Percentiles rank a stretch among this genome's conserved stretches.
Conservation (phyloP, 2,329 filamentous ascomycete species). For the Chaetomiaceae sp. region DNA sequence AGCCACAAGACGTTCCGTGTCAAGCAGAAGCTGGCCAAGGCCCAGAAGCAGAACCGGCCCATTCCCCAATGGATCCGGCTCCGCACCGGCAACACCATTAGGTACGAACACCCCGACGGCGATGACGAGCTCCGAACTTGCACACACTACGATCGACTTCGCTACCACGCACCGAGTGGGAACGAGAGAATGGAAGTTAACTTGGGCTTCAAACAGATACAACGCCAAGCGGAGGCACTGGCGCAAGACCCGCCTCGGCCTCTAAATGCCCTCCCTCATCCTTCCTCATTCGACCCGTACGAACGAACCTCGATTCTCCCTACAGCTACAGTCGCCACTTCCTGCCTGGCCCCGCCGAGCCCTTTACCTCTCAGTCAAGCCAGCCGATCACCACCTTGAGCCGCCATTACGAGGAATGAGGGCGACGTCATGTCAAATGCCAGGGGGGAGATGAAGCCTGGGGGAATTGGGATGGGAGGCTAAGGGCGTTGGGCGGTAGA, state of each 20-base stretch:
- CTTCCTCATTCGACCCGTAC: constrained; percentile 26
- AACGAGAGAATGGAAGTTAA: not conserved
- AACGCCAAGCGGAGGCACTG: constrained; percentile 99
- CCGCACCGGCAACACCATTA: constrained; percentile 97
- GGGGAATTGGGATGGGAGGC: not conserved
- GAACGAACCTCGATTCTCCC: constrained; percentile 12
- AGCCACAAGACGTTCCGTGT: constrained; percentile 99
- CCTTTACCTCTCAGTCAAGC: not conserved
- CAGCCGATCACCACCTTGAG: not conserved
- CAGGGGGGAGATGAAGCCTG: not conserved
- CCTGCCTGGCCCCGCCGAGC: not conserved
- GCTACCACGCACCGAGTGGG: not conserved
- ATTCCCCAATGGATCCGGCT: constrained; percentile 99
- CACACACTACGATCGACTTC: not conserved
- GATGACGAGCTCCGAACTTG: not conserved
- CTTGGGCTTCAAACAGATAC: constrained; percentile 63
- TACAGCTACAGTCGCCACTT: constrained; percentile 1
- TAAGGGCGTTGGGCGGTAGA: constrained; percentile 3
- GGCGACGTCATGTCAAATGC: constrained; percentile 6
- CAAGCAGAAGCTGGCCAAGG: constrained; percentile 99
- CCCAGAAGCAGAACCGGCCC: constrained; percentile 99
- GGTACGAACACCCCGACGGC: constrained; percentile 58
- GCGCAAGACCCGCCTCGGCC: constrained; percentile 99
- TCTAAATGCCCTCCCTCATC: constrained; percentile 65
- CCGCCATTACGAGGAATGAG: constrained; percentile 1